Percentiles rank a stretch among this genome's conserved stretches.
phyloP scores from a whole-genome alignment of 2,329 filamentous ascomycete species.

The Stagonosporopsis chrysanthemi region DNA sequence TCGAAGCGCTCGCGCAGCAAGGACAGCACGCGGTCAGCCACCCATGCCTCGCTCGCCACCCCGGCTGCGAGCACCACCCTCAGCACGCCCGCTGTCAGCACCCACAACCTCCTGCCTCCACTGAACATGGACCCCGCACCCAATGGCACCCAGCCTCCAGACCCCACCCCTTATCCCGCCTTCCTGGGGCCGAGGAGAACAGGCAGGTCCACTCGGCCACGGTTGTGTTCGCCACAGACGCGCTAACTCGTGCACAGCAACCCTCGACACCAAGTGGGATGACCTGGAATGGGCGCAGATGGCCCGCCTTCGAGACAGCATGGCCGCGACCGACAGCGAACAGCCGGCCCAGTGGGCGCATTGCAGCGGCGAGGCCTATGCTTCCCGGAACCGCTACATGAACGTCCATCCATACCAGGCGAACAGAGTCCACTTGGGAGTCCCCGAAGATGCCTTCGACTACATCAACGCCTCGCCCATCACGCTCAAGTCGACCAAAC shows the following conservation, averaged over 20 bases:
- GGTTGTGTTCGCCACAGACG: slow-evolving; percentile 8
- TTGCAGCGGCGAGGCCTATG: slow-evolving; percentile 63
- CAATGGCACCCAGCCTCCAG: slow-evolving; percentile 14
- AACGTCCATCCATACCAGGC: slow-evolving; percentile 92
- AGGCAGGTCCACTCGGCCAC: slow-evolving; percentile 56
- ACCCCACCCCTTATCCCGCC: slow-evolving; percentile 43
- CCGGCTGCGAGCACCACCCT: slow-evolving; percentile 37
- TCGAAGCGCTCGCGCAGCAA: slow-evolving; percentile 51
- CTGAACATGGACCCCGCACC: slow-evolving; percentile 21
- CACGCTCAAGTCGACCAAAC: slow-evolving; percentile 50
- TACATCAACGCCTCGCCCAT: slow-evolving; percentile 63
- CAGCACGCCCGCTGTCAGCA: slow-evolving; percentile 40
- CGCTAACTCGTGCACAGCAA: slow-evolving; percentile 23
- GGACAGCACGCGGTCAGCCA: slow-evolving; percentile 46
- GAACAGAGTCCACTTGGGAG: slow-evolving; percentile 81
- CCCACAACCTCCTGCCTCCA: slow-evolving; percentile 43
- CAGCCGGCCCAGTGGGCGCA: slow-evolving; percentile 64
- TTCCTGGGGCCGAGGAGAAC: slow-evolving; percentile 61
- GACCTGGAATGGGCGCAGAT: slow-evolving; percentile 69
- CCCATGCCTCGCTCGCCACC: slow-evolving; percentile 37
- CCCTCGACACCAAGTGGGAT: slow-evolving; percentile 66
- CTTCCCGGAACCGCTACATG: slow-evolving; percentile 78
- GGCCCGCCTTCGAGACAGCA: slow-evolving; percentile 59
- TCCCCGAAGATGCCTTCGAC: slow-evolving; percentile 69
- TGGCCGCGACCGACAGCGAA: slow-evolving; percentile 48